Evolutionary conservation across 1,139 yeast species (phyloP).

Genomic region (Kurtzmaniella quercitrusa): DNA sequence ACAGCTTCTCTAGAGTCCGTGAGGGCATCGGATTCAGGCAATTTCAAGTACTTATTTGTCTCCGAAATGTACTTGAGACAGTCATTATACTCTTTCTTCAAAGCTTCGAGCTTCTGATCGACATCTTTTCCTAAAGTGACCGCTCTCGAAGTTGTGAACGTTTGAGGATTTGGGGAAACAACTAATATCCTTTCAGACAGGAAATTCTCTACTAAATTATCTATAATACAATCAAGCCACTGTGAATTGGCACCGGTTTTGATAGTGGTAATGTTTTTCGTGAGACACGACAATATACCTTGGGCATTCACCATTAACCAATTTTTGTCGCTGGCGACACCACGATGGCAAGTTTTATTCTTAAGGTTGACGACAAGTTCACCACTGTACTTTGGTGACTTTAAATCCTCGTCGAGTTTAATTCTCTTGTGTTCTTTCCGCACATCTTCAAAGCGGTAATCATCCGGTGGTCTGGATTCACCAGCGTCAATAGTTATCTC

Average conservation of each 20-base stretch:
- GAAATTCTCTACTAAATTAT: constrained; percentile 18
- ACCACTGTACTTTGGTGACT: not conserved
- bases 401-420: not conserved
- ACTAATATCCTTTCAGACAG: constrained; percentile 30
- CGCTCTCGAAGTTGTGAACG: not conserved
- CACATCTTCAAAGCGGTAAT: not conserved
- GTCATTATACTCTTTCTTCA: not conserved
- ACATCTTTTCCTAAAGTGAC: not conserved
- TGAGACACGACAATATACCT: constrained; percentile 1
- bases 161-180: constrained; percentile 17
- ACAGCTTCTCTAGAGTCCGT: constrained; percentile 39
- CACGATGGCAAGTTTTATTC: not conserved
- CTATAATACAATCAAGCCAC: constrained; percentile 10
- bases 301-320: constrained; percentile 1
- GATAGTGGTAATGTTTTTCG: constrained; percentile 10
- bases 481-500: not conserved
- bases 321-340: not conserved
- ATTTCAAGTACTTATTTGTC: not conserved
- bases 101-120: not conserved
- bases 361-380: not conserved
- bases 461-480: not conserved
- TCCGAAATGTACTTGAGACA: not conserved
- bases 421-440: not conserved
- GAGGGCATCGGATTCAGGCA: not conserved
- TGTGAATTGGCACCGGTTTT: constrained; percentile 11